Percentiles rank a stretch among this genome's conserved stretches.
phyloP scores from a whole-genome alignment of 1,284 basidiomycete genomes.

The Mrakiaceae sp. region DNA sequence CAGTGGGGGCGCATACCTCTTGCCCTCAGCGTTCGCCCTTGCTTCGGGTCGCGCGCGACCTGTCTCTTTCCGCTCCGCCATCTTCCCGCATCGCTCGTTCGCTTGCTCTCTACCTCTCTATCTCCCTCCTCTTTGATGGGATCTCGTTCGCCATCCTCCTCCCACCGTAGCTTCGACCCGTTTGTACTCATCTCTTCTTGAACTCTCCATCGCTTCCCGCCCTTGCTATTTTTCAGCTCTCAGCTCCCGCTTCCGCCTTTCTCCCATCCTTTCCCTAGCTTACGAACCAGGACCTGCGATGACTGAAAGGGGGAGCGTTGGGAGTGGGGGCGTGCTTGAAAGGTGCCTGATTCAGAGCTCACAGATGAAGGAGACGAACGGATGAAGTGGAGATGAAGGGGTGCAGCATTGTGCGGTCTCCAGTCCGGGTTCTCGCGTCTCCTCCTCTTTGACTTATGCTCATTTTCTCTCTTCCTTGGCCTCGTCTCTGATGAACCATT shows the following conservation, averaged over 20 bases:
- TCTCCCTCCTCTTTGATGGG: neutral
- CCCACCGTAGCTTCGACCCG: too few relatives aligned
- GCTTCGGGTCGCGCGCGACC: neutral
- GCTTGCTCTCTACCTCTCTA: neutral
- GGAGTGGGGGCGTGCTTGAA: too few relatives aligned
- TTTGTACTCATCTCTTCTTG: too few relatives aligned
- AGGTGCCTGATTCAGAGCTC: too few relatives aligned
- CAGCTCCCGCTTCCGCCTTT: neutral
- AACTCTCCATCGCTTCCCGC: too few relatives aligned
- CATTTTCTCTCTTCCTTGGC: neutral
- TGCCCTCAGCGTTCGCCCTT: neutral
- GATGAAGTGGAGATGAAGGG: too few relatives aligned
- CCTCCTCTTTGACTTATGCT: neutral
- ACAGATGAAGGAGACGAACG: too few relatives aligned
- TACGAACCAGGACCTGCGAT: too few relatives aligned
- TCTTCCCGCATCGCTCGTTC: neutral
- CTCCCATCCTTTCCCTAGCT: neutral
- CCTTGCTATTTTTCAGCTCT: neutral
- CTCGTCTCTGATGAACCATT: neutral
- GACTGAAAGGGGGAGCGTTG: too few relatives aligned
- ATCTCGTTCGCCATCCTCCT: too few relatives aligned
- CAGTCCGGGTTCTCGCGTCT: too few relatives aligned
- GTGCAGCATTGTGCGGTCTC: too few relatives aligned
- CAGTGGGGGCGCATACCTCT: neutral
- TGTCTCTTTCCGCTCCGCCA: neutral